Evolutionary conservation across 2,329 filamentous ascomycete genomes (phyloP), one percentile per base, ranked within the genome.

Genomic region (Nemania abortiva): DNA sequence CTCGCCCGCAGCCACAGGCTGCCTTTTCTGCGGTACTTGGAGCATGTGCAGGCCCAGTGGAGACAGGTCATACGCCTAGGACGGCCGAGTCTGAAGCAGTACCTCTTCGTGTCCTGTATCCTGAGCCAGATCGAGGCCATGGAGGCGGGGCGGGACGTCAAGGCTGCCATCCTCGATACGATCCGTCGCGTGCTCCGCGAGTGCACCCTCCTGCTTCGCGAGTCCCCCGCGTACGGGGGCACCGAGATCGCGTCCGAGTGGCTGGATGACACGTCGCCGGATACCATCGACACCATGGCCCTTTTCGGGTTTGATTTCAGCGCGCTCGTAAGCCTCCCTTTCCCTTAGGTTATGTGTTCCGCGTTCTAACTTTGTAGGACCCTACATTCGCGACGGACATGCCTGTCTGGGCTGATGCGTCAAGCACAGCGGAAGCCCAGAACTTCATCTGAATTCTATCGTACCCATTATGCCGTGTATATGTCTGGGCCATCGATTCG

Each of bases 11-110:
- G 59, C 45, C 60, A 57, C 24, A 66, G 74, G 24, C 18, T 58
- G 34, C 74, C 74, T 18, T 61, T 74, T 9, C 34, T 74, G 37
- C 60, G 60, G 10, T 69, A 53, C 9, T 63, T 76, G 5, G 34
- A 56, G 29, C 72, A 70, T 31, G 62, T 70, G 10, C 71, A 57
- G 15, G 71, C 49, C 22, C 74, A 75, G 65, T 70, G 74, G 68
- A 62, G 70, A 5, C 66, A 75, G 3, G 66, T 74, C 47, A 70
- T 76, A 15, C 61, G 57, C 2, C 65, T 75, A 1, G 74, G 74
- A 6, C 65, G 74, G 3, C 73, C 71, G 13, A 76, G 74, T 15
- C 59, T 71, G 6, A 76, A 75, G 63, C 70, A 72, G 53, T 74
- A 74, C 50, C 61, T 75, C n/a, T 71, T 75, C 31, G 52, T 73